A percentile compares a stretch with the other conserved stretches of the same genome.
Conservation (phyloP, 1,284 basidiomycete genomes). For the Papiliotrema terrestris region DNA sequence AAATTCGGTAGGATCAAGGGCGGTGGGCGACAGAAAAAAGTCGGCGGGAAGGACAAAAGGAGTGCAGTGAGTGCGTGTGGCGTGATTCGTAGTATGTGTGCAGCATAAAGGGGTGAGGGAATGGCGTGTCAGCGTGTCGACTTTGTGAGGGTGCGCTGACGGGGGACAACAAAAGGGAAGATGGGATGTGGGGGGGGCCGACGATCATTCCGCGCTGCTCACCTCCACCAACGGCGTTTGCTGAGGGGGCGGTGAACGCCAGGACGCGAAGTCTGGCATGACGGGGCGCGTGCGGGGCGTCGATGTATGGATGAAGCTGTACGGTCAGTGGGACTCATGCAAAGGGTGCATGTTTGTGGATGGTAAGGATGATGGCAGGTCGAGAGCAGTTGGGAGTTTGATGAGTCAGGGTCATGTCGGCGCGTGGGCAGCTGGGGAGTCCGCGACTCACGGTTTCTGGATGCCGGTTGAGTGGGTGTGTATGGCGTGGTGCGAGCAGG, state of each 20-base stretch:
- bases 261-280: constrained; percentile 4
- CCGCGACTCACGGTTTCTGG: no score
- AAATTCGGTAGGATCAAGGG: no score
- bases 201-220: background rate
- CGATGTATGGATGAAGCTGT: no score
- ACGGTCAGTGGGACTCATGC: no score
- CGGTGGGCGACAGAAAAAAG: no score
- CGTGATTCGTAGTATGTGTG: background rate
- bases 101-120: background rate
- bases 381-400: no score
- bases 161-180: background rate
- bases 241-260: constrained; percentile 27
- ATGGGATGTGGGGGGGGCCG: background rate
- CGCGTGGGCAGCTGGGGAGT: no score
- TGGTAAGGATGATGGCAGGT: background rate
- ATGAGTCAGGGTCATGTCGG: no score
- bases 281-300: background rate
- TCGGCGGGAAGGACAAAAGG: background rate
- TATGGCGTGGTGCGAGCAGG: no score
- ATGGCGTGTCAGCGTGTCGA: background rate
- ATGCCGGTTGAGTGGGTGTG: no score
- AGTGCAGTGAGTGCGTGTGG: background rate
- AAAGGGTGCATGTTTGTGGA: background rate
- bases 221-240: constrained; percentile 29
- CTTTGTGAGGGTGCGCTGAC: no score